Evolutionary conservation across 2,329 filamentous ascomycete genomes (phyloP), one percentile per base, ranked within the genome.

Genomic region (Dactylellina sp.): DNA sequence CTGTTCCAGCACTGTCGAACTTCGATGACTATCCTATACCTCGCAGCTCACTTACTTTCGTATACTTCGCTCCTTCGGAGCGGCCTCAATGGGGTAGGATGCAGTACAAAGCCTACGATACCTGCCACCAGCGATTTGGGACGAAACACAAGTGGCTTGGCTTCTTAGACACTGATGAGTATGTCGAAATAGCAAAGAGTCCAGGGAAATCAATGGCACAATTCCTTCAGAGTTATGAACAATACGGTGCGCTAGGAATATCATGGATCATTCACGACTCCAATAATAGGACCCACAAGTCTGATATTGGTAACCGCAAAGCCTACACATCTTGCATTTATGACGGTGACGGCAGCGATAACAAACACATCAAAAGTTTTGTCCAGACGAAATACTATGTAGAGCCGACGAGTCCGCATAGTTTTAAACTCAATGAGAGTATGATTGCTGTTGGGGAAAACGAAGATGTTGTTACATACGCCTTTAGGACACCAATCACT

Each of bases 141-240:
- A 60, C 61, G 9, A 70, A 75, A n/a, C 78, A 80, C 65, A 79
- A 72, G 4, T 80, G 79, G 79, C 77, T 80, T 12, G 79, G 77
- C 7, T 80, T 79, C 59, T 64, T 80, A 28, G 79, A 80, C 70
- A 72, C 63, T 14, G 79, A 80, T 65, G 79, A 81, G 68, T 81
- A 79, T 59, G 50, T 80, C 14, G 79, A 80, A 71, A 76, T 75
- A 14, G 59, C 75, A 11, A 76, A 80, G 55, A 79, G 75, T 0
- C 55, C 80, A 3, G 56, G 60, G 2, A 75, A 76, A 4, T 52
- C 80, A 1, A 68, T 81, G 12, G 60, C 72, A 18, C 60, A 64
- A 0, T 76, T 79, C 20, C 78, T 80, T 24, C 25, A 66, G 0
- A 46, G 16, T 12, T 56, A 77, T 28, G 64, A 75, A 7, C 64